Evolutionary conservation across 306 rosid species (phyloP).

Genomic region (Castanopsis chinensis): DNA sequence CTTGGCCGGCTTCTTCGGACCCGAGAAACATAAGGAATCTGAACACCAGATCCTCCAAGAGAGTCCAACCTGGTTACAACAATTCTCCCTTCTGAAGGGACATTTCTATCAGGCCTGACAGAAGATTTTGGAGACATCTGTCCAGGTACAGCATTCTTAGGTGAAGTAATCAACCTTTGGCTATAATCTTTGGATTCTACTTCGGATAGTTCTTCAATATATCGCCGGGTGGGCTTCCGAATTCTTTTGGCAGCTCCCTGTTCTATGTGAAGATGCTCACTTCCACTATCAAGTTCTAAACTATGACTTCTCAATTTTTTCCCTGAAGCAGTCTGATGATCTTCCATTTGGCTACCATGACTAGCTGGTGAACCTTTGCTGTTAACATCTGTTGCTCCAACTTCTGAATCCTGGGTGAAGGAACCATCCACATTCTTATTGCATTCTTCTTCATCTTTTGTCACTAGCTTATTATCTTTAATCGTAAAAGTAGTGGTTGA

Average conservation of each 20-base stretch:
- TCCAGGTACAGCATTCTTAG: slow-evolving; percentile 40
- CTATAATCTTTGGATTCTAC: slow-evolving; percentile 59
- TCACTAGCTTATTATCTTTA: slow-evolving; percentile 57
- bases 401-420: slow-evolving; percentile 26
- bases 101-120: slow-evolving; percentile 43
- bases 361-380: slow-evolving; percentile 43
- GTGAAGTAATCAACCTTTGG: slow-evolving; percentile 41
- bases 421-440: slow-evolving; percentile 36
- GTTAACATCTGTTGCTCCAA: slow-evolving; percentile 32
- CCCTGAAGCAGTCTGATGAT: slow-evolving; percentile 42
- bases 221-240: slow-evolving; percentile 91
- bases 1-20: slow-evolving; percentile 95
- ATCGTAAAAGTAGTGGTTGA: slow-evolving; percentile 66
- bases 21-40: slow-evolving; percentile 84
- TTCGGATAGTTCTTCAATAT: slow-evolving; percentile 96
- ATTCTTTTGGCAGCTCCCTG: slow-evolving; percentile 78
- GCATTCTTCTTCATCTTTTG: slow-evolving; percentile 42
- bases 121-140: slow-evolving; percentile 39
- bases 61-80: slow-evolving; percentile 67
- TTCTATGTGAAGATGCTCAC: slow-evolving; percentile 44
- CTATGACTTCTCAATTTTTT: slow-evolving; percentile 36
- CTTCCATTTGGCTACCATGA: slow-evolving; percentile 39
- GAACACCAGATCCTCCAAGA: slow-evolving; percentile 78
- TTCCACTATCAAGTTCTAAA: slow-evolving; percentile 49
- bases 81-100: slow-evolving; percentile 51